These are phyloP conservation scores for Fermentozyma sake DNA, from an alignment of 1,139 yeast species.

Conservation along the genomic window DNA sequence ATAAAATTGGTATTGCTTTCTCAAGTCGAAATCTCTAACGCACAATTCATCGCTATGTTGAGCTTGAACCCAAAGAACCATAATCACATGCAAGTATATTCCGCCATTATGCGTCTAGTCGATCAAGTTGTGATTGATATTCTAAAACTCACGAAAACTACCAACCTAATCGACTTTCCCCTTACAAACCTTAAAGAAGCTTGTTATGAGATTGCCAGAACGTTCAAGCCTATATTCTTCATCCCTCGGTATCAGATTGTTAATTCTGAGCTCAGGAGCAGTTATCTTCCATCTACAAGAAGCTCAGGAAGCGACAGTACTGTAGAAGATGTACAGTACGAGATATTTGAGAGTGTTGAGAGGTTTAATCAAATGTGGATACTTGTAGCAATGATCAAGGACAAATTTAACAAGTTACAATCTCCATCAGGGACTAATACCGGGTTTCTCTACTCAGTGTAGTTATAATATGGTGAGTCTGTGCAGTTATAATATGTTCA, in stretches of 20 bases:
- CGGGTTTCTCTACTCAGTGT: too few species aligned
- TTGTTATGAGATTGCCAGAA: constrained; percentile 17
- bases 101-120: neutral
- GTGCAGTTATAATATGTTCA: too few species aligned
- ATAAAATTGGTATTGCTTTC: constrained; percentile 1
- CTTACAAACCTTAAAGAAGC: constrained; percentile 17
- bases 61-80: constrained; percentile 1
- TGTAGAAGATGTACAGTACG: constrained; percentile 2
- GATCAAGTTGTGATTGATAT: neutral
- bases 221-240: constrained; percentile 17
- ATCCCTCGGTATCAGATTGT: constrained; percentile 10
- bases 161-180: constrained; percentile 12
- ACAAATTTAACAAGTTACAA: too few species aligned
- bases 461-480: too few species aligned
- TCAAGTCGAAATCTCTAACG: neutral
- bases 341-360: constrained; percentile 7
- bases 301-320: neutral
- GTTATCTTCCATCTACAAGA: neutral
- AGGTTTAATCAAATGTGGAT: constrained; percentile 24
- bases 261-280: neutral
- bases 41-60: constrained; percentile 4
- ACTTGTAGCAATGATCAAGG: constrained; percentile 15
- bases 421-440: too few species aligned
- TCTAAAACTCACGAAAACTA: neutral
- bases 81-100: neutral